Evolutionary conservation across 2,329 filamentous ascomycete species (phyloP).

Genomic region (Exophiala xenobiotica): DNA sequence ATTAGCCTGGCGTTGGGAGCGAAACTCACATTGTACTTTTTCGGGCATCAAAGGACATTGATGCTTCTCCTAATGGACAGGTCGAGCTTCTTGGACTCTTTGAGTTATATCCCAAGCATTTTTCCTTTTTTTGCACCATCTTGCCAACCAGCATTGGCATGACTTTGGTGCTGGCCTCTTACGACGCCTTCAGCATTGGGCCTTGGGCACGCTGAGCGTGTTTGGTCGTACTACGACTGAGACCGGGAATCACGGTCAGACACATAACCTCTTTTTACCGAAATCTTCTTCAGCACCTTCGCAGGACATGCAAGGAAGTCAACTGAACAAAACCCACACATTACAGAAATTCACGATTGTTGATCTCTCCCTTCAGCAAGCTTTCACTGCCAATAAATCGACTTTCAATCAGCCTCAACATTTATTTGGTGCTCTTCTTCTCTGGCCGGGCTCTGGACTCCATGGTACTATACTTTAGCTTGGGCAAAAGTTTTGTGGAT

Average conservation of each 20-base stretch:
- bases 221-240: conserved; percentile 5
- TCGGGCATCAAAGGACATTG: conserved; percentile 4
- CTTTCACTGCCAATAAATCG: conserved; percentile 14
- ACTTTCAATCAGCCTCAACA: conserved; percentile 4
- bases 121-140: conserved; percentile 13
- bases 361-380: conserved; percentile 28
- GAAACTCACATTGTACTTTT: conserved; percentile 12
- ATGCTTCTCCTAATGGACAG: conserved; percentile 4
- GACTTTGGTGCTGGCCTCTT: conserved; percentile 7
- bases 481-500: neutral
- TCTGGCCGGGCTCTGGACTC: neutral
- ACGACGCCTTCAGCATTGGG: neutral
- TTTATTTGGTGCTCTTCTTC: conserved; percentile 8
- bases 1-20: conserved; percentile 29
- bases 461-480: neutral
- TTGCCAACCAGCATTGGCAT: conserved; percentile 16
- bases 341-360: conserved; percentile 18
- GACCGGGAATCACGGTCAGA: conserved; percentile 9
- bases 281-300: neutral
- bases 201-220: conserved; percentile 7
- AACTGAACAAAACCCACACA: conserved; percentile 7
- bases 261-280: conserved; percentile 3
- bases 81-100: conserved; percentile 5
- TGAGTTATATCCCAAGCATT: conserved; percentile 3
- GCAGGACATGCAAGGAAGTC: neutral